Base-by-base conservation (phyloP, 352 stramenopile species). In the Albugo candida region DNA sequence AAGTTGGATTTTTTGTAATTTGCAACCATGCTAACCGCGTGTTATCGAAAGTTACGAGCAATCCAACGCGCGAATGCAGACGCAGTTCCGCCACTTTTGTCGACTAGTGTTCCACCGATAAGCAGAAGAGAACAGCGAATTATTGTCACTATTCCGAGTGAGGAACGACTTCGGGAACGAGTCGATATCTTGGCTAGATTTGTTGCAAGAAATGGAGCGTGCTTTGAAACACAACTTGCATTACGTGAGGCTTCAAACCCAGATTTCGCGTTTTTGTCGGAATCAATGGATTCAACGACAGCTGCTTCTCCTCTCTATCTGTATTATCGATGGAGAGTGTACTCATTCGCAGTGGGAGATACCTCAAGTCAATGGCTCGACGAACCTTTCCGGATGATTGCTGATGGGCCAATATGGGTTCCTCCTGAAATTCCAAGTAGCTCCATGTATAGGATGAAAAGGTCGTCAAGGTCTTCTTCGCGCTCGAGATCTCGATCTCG, bases 311-410 rank as follows among this genome's bases (percentile, higher is more conserved):
- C 52, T 5, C 19, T 65, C 13, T 67, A 49, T 2, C 34, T 72
- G 14, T 87, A 87, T 54, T 87, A 85, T 49, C 64, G 72, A 10
- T 87, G 75, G 75, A 49, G 68, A 39, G 72, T 85, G 18, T 84
- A 72, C 37, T 63, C 75, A 42, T 69, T 83, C 12, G 67, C 62
- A 11, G 82, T 83, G 69, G 75, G 72, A 14, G 75, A 87, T 37
- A 55, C 59, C 11, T 54, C 64, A 20, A 31, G 49, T n/a, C 41
- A 36, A 13, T 85, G 70, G 72, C 56, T 58, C 36, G 62, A 67
- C 39, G 53, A 51, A 3, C 64, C 70, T 1, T 87, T 83, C 31
- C 65, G 77, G 45, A 87, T 87, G 71, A 67, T 58, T 5, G 24
- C 45, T 1, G 55, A 76, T 18, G 72, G 68, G 0, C 49, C 66